Evolutionary conservation across 768 basidiomycete genomes (phyloP).

Genomic region (Mycena epipterygia): DNA sequence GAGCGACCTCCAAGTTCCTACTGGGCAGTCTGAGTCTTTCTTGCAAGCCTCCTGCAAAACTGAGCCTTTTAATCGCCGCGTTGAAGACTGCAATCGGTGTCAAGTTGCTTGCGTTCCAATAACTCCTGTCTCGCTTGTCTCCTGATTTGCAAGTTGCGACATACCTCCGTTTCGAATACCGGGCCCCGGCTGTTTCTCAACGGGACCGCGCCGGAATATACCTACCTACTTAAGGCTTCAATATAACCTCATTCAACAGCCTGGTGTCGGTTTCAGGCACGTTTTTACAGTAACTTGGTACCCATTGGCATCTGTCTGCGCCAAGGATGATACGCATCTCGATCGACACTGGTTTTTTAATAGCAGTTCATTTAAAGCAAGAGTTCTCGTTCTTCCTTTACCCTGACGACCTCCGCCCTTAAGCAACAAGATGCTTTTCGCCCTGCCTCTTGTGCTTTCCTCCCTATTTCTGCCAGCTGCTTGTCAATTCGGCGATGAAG

Average conservation of each 20-base stretch:
- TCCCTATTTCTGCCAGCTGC: constrained; percentile 23
- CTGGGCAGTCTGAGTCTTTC: no score
- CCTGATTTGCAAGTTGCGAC: no score
- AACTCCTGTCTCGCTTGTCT: no score
- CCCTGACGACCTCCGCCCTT: neutral
- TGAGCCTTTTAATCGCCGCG: no score
- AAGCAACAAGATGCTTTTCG: constrained; percentile 11
- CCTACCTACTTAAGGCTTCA: neutral
- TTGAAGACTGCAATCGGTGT: no score
- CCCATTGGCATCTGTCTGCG: neutral
- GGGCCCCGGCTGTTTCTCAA: no score
- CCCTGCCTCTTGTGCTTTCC: constrained; percentile 18
- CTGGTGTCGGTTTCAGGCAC: no score
- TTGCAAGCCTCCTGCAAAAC: no score
- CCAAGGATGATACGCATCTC: neutral
- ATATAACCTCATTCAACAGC: neutral
- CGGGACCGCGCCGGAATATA: no score
- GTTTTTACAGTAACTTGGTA: neutral
- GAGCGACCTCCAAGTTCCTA: no score
- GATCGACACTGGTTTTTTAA: constrained; percentile 1
- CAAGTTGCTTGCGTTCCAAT: no score
- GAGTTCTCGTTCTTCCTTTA: neutral
- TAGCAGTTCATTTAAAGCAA: neutral
- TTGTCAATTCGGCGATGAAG: constrained; percentile 10
- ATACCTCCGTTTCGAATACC: no score